Percentiles rank a stretch among this genome's conserved stretches.
These are phyloP conservation scores for Biscogniauxia sp. DNA, from an alignment of 2,329 filamentous ascomycete genomes.

Conservation along the genomic window DNA sequence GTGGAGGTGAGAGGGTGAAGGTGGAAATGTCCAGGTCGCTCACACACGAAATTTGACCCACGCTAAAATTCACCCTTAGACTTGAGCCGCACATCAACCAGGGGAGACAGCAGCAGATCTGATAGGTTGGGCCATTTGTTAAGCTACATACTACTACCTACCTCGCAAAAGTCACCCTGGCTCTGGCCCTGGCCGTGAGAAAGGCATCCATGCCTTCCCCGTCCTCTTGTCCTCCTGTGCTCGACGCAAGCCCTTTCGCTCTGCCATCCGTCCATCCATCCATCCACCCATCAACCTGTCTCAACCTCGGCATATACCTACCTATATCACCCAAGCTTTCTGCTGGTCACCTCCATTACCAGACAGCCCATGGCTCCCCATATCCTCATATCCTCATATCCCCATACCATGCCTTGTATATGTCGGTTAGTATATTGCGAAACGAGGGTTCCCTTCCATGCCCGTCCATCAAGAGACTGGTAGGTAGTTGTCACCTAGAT, in stretches of 20 bases:
- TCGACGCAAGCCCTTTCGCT: background rate
- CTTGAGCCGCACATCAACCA: slow-evolving; percentile 33
- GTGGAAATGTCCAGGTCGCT: slow-evolving; percentile 21
- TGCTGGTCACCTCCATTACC: background rate
- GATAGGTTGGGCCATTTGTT: slow-evolving; percentile 30
- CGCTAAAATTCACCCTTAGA: slow-evolving; percentile 33
- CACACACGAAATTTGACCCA: slow-evolving; percentile 31
- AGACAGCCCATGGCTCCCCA: background rate
- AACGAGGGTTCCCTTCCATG: background rate
- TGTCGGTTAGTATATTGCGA: no score
- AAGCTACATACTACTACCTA: slow-evolving; percentile 16
- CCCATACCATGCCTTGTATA: background rate
- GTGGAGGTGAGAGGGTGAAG: slow-evolving; percentile 26
- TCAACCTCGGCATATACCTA: background rate
- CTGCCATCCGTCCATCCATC: background rate
- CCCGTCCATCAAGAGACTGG: background rate
- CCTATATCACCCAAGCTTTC: background rate
- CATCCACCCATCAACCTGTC: background rate
- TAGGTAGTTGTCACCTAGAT: background rate
- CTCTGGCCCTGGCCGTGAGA: slow-evolving; percentile 4
- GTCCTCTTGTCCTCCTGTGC: background rate
- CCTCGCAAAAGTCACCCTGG: slow-evolving; percentile 4
- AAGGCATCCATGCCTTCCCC: background rate
- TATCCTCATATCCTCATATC: background rate
- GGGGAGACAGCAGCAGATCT: slow-evolving; percentile 25